Conservation (phyloP, 345 rosid genomes). For the Populus tremula region DNA sequence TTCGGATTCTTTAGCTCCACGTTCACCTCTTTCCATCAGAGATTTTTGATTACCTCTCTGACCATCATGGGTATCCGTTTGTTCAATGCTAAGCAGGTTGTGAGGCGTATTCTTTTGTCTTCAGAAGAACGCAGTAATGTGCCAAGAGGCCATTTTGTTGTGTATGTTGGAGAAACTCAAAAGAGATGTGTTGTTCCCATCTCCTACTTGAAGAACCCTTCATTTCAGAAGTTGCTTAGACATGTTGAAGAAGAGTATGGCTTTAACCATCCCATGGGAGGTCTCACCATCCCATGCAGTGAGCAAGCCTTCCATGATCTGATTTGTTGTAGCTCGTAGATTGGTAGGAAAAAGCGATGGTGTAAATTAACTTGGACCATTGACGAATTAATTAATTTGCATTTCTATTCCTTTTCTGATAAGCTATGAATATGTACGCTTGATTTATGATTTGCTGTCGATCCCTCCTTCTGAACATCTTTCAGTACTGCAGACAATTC, state of each 20-base stretch:
- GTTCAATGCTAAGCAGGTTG: not conserved
- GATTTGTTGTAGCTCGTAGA: not conserved
- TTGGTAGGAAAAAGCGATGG: not conserved
- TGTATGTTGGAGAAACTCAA: constrained; percentile 8
- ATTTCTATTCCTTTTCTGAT: not conserved
- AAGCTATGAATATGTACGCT: not conserved
- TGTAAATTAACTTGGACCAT: not conserved
- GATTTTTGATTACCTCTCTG: too few species aligned
- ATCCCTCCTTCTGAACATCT: not conserved
- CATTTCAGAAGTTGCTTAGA: constrained; percentile 1
- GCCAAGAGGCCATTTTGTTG: constrained; percentile 10
- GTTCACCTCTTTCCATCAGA: not conserved
- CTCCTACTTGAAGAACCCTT: constrained; percentile 5
- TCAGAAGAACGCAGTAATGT: not conserved
- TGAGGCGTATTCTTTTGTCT: not conserved
- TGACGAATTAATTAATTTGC: not conserved
- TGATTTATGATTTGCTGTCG: not conserved
- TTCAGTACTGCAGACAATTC: not conserved
- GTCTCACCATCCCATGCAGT: constrained; percentile 17
- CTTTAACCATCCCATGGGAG: constrained; percentile 20
- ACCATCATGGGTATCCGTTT: not conserved
- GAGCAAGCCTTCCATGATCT: constrained; percentile 8
- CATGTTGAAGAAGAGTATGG: constrained; percentile 15
- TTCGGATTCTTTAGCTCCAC: not conserved
- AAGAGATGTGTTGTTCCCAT: constrained; percentile 16